These are phyloP conservation scores for Limnanthes douglasii DNA, from an alignment of 345 rosid genomes.

Conservation along the genomic window DNA sequence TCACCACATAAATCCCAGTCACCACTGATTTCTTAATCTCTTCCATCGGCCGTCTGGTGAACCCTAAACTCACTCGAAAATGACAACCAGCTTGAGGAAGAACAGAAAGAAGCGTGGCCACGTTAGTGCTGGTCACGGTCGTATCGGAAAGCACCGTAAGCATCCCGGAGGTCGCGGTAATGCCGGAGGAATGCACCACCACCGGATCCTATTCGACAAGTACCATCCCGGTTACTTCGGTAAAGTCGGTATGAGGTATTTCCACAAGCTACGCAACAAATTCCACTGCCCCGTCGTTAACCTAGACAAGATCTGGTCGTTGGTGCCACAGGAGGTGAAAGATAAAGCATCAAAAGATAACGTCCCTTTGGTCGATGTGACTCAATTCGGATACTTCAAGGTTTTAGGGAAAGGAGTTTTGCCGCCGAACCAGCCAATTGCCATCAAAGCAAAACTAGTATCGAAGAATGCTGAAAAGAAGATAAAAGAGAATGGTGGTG, in stretches of 20 bases:
- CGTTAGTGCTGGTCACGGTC: conserved; percentile 80
- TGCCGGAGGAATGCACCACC: conserved; percentile 92
- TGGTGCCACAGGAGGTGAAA: conserved; percentile 51
- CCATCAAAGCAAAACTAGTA: conserved; percentile 59
- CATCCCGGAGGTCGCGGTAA: conserved; percentile 88
- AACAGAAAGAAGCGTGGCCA: conserved; percentile 88
- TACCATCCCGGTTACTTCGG: conserved; percentile 85
- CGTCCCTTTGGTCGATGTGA: conserved; percentile 53
- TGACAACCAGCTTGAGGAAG: conserved; percentile 67
- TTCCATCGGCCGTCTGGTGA: too few species aligned
- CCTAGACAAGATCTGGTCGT: conserved; percentile 72
- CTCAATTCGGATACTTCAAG: conserved; percentile 72
- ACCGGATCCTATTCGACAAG: conserved; percentile 84
- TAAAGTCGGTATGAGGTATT: conserved; percentile 85
- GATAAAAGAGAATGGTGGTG: conserved; percentile 77
- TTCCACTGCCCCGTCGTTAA: conserved; percentile 69
- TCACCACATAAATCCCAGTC: neutral
- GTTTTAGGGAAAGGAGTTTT: conserved; percentile 66
- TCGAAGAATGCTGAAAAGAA: conserved; percentile 77
- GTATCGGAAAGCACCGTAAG: conserved; percentile 74
- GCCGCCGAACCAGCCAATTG: conserved; percentile 58
- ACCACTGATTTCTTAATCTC: neutral
- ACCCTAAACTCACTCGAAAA: too few species aligned
- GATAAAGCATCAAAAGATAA: conserved; percentile 44
- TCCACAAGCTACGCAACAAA: conserved; percentile 76